phyloP scores from a whole-genome alignment of 805 yeast genomes.

The Wickerhamiella sergipiensis region DNA sequence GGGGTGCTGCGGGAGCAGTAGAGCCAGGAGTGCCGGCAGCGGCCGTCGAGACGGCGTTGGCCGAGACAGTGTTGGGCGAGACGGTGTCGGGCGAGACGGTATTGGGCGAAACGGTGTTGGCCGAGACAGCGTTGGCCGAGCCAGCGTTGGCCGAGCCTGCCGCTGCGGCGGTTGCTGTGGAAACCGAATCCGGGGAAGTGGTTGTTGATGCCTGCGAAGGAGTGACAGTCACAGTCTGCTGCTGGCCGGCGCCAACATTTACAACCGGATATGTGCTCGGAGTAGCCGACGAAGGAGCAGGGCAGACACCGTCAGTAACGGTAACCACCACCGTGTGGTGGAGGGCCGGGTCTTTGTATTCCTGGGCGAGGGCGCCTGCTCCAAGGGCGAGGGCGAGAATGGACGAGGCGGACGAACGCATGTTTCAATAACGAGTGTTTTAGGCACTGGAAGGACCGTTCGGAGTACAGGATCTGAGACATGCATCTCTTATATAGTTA shows the following conservation, averaged over 20 bases:
- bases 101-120: no score
- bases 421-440: background rate
- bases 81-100: no score
- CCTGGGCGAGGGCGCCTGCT: constrained; percentile 1
- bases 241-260: constrained; percentile 15
- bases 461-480: background rate
- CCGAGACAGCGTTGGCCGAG: background rate
- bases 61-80: no score
- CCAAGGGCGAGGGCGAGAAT: background rate
- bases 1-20: background rate
- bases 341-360: constrained; percentile 17
- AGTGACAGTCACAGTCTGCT: background rate
- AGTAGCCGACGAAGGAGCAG: background rate
- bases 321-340: constrained; percentile 17
- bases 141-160: background rate
- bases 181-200: background rate
- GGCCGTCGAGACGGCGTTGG: background rate
- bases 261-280: constrained; percentile 17
- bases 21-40: background rate
- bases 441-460: background rate
- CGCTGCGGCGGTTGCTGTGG: background rate
- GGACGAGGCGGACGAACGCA: background rate
- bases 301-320: constrained; percentile 14
- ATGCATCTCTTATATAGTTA: background rate
- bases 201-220: background rate